phyloP scores from a whole-genome alignment of 1,284 basidiomycete genomes.

The Tilletiopsis washingtonensis region DNA sequence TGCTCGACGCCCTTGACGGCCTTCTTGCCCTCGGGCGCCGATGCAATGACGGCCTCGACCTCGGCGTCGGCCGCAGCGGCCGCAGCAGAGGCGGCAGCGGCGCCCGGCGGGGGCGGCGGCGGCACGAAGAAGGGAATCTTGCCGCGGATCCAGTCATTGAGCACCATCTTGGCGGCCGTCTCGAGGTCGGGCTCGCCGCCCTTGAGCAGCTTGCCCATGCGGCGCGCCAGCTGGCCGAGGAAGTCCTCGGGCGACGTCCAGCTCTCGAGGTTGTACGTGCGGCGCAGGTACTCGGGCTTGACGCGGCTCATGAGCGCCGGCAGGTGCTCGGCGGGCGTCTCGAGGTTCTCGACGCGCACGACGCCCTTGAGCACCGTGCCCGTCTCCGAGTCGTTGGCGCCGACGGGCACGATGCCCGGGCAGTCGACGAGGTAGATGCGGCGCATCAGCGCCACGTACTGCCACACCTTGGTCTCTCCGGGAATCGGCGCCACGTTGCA shows the following conservation, averaged over 20 bases:
- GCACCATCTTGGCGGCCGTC: conserved; percentile 84
- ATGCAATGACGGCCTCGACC: conserved; percentile 37
- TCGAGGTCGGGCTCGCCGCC: conserved; percentile 91
- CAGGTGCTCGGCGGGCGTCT: conserved; percentile 89
- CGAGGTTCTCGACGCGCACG: conserved; percentile 88
- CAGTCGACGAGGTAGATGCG: conserved; percentile 99
- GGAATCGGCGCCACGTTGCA: conserved; percentile 95
- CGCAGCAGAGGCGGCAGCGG: conserved; percentile 9
- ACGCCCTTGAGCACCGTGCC: conserved; percentile 94
- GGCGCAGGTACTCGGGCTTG: conserved; percentile 81
- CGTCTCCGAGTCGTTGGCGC: conserved; percentile 79
- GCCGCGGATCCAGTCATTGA: conserved; percentile 96
- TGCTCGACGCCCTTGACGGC: conserved; percentile 56
- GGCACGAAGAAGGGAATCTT: conserved; percentile 82
- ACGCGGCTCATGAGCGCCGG: conserved; percentile 78
- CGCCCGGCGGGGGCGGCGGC: conserved; percentile 54
- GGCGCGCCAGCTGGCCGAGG: conserved; percentile 74
- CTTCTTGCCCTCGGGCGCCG: conserved; percentile 45
- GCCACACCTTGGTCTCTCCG: conserved; percentile 99
- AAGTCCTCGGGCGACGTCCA: conserved; percentile 63
- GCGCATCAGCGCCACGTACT: conserved; percentile 93
- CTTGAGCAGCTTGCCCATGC: conserved; percentile 84
- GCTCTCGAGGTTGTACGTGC: conserved; percentile 63
- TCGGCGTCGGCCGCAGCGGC: conserved; percentile 6
- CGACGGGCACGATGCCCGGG: conserved; percentile 93